Evolutionary conservation across 371 early-diverging fungal species (phyloP).

Genomic region (Mucor velutinosus): DNA sequence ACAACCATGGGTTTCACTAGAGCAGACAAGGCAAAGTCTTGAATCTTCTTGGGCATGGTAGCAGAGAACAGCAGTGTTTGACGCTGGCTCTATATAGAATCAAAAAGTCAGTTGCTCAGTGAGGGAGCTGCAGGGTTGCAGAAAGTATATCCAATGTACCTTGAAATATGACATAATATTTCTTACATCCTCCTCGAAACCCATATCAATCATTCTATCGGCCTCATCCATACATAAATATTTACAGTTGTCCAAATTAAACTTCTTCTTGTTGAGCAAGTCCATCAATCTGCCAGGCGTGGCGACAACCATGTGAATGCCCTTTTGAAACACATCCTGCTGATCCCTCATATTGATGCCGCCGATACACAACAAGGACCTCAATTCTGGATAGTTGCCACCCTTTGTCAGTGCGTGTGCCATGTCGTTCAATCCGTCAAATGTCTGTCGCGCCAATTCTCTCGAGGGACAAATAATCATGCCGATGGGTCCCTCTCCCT

Average conservation of each 20-base stretch:
- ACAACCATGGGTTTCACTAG: constrained; percentile 92
- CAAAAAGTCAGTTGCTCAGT: not conserved
- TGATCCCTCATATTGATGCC: constrained; percentile 95
- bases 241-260: constrained; percentile 79
- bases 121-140: not conserved
- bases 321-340: constrained; percentile 64
- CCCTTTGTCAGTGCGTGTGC: constrained; percentile 63
- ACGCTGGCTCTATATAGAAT: constrained; percentile 52
- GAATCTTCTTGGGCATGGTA: constrained; percentile 98
- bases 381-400: constrained; percentile 73
- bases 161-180: constrained; percentile 93
- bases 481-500: constrained; percentile 91
- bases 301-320: constrained; percentile 85
- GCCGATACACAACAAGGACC: constrained; percentile 87
- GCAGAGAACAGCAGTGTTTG: constrained; percentile 95
- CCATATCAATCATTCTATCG: constrained; percentile 99
- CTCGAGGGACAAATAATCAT: constrained; percentile 91
- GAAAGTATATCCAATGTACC: constrained; percentile 28
- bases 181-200: constrained; percentile 94
- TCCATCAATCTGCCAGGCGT: constrained; percentile 96
- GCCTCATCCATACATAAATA: constrained; percentile 97
- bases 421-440: constrained; percentile 72
- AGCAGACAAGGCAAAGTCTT: constrained; percentile 90
- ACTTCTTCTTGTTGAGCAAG: constrained; percentile 77
- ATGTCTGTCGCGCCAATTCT: constrained; percentile 87